Base-by-base conservation (phyloP, 108 stramenopile species). In the Nannochloropsis salina region DNA sequence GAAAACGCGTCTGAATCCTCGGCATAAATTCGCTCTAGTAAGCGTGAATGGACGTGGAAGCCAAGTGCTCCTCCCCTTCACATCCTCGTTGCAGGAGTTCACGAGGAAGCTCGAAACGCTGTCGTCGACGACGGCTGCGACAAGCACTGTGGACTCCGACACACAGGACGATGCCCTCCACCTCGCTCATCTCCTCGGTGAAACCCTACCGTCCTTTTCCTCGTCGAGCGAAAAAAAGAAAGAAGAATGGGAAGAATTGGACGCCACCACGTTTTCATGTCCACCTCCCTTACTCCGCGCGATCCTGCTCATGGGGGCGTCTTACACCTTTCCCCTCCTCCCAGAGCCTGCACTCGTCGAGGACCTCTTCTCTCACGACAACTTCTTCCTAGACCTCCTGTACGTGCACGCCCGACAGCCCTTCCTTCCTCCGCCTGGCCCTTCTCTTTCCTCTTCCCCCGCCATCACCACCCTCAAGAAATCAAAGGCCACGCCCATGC, bases 381-480 rank as follows among this genome's bases (percentile, higher is more conserved):
- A 8, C 61, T 74, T 74, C 61, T 74, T 74, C 2, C n/a, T 74
- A 15, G 61, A 74, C 61, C 15, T 74, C 20, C 15, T 74, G 61
- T 74, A 74, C 61, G 2, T 74, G n/a, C 61, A 74, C n/a, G 61
- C 61, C 15, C 61, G 61, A 4, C 15, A 74, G 61, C 20, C 61
- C 2, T 74, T n/a, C n/a, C 61, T n/a, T 74, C 61, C 61, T n/a
- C 6, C n/a, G 20, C 61, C 61, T 74, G 3, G 4, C 61, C 4
- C 61, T 74, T n/a, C 61, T 74, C 61, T n/a, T 74, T n/a, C 61
- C 61, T n/a, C 61, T 74, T 74, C 61, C 2, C n/a, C 61, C 61
- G 15, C 61, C 61, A 74, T n/a, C 3, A 6, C 61, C 61, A 74
- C 1, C 5, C 31, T 31, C 1, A 31, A 31, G 31, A 31, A 31